These are phyloP conservation scores for Trifolium subterraneum DNA, from an alignment of 306 rosid species.

Conservation along the genomic window DNA sequence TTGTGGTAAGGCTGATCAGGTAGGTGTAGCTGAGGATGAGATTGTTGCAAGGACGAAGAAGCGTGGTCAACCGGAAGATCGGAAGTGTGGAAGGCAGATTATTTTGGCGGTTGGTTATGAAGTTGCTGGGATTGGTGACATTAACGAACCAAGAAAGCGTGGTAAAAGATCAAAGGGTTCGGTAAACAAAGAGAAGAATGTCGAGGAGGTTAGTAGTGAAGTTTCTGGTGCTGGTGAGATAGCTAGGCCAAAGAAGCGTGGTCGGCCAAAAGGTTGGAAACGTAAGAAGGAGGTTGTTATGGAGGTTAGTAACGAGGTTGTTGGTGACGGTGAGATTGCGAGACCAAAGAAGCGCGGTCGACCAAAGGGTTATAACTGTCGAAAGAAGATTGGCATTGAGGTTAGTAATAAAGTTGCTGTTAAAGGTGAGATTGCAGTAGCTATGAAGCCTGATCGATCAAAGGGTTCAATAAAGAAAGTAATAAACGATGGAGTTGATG, in stretches of 20 bases:
- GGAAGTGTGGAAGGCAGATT: slow-evolving; percentile 21
- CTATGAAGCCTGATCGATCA: slow-evolving; percentile 37
- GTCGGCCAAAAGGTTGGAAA: slow-evolving; percentile 37
- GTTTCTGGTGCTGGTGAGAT: background rate
- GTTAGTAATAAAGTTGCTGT: background rate
- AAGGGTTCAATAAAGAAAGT: slow-evolving; percentile 34
- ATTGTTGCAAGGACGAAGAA: slow-evolving; percentile 36
- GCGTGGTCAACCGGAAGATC: slow-evolving; percentile 45
- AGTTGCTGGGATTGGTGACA: slow-evolving; percentile 14
- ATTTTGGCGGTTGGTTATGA: slow-evolving; percentile 18
- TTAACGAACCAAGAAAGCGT: slow-evolving; percentile 8
- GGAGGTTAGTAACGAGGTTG: slow-evolving; percentile 31
- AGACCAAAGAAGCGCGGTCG: slow-evolving; percentile 20
- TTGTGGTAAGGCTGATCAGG: slow-evolving; percentile 26
- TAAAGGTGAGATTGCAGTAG: background rate
- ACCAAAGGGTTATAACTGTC: slow-evolving; percentile 2
- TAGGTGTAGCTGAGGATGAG: slow-evolving; percentile 31
- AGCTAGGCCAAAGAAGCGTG: slow-evolving; percentile 23
- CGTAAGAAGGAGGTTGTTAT: background rate
- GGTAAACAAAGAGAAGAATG: slow-evolving; percentile 24
- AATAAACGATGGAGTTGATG: slow-evolving; percentile 14
- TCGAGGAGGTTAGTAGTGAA: slow-evolving; percentile 16
- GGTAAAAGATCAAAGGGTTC: slow-evolving; percentile 49
- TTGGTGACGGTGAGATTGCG: background rate
- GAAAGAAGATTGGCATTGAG: background rate